Evolutionary conservation across 768 basidiomycete genomes (phyloP), one percentile per base, ranked within the genome.

Genomic region (Artomyces pyxidatus): DNA sequence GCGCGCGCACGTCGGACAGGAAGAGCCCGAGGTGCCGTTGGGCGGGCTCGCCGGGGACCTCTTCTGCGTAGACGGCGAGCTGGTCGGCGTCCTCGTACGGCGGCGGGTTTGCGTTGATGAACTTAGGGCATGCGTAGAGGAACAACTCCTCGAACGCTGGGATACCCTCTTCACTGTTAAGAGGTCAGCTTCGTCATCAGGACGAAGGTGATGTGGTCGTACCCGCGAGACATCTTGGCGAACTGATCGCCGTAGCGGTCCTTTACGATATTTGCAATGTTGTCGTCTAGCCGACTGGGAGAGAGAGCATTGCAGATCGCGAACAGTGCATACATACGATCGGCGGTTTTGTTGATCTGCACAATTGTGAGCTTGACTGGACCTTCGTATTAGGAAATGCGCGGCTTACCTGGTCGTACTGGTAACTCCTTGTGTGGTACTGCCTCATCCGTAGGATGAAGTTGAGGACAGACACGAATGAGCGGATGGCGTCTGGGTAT

Each of bases 391-490:
- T 6, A 11, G 16, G 21, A 16, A 44, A 22, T 16, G 48, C 69
- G 28, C 52, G n/a, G n/a, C n/a, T n/a, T n/a, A 87, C 89, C 74
- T 94, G 92, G 60, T 96, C 93, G 59, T 96, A 96, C 63, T 97
- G 93, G 64, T 95, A 95, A 61, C 88, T 89, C 57, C 94, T 71
- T 9, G 94, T 95, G 71, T 99, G 94, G 67, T 95, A 96, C 63
- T 94, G 91, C 59, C 93, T 80, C 81, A 96, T 93, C 16, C 95
- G 80, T 71, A 90, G 83, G 61, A 95, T 91, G 74, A 96, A 94
- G 72, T 94, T 94, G 41, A 96, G 73, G 61, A 95, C 86, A 11
- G 85, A 84, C 30, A 92, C 88, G 63, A 97, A 95, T 4, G 89
- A 84, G 32, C 93, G 87, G 63, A 90, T 91, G 21, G 96, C 96